Evolutionary conservation across 2,329 filamentous ascomycete genomes (phyloP).

Genomic region (Claviceps lovelessii): DNA sequence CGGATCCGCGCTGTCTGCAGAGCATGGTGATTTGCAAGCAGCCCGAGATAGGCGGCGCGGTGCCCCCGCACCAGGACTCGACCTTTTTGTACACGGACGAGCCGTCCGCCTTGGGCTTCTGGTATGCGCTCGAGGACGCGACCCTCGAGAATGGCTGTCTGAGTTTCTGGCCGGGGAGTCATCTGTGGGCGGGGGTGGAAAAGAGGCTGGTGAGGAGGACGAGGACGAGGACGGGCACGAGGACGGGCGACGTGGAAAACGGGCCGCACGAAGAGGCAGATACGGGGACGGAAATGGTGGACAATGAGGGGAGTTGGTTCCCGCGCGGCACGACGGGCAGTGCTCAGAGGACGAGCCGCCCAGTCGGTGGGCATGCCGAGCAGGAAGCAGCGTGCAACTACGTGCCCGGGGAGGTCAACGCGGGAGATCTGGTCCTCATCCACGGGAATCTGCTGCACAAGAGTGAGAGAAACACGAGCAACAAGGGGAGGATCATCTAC

Average conservation of each 20-base stretch:
- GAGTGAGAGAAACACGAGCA: conserved; percentile 81
- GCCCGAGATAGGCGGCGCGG: conserved; percentile 84
- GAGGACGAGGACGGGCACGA: too few species aligned
- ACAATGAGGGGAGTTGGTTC: conserved; percentile 52
- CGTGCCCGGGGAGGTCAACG: conserved; percentile 73
- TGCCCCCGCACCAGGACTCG: conserved; percentile 82
- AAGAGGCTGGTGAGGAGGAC: conserved; percentile 59
- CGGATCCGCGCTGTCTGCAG: conserved; percentile 65
- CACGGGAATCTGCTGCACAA: conserved; percentile 94
- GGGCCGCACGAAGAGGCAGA: conserved; percentile 17
- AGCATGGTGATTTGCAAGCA: conserved; percentile 99
- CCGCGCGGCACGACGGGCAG: conserved; percentile 29
- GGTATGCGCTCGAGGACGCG: conserved; percentile 93
- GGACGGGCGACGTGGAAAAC: neutral
- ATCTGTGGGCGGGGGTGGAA: conserved; percentile 55
- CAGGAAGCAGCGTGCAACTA: conserved; percentile 30
- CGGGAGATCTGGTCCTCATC: conserved; percentile 80
- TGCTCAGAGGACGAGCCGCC: conserved; percentile 15
- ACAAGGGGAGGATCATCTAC: conserved; percentile 84
- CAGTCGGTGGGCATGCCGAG: too few species aligned
- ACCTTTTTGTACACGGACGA: conserved; percentile 86
- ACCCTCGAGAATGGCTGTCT: conserved; percentile 77
- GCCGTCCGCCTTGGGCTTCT: conserved; percentile 84
- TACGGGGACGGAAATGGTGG: conserved; percentile 53
- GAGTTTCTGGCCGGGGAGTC: conserved; percentile 71